These are phyloP conservation scores for Myxozyma sirexii DNA, from an alignment of 805 yeast genomes.

Conservation along the genomic window DNA sequence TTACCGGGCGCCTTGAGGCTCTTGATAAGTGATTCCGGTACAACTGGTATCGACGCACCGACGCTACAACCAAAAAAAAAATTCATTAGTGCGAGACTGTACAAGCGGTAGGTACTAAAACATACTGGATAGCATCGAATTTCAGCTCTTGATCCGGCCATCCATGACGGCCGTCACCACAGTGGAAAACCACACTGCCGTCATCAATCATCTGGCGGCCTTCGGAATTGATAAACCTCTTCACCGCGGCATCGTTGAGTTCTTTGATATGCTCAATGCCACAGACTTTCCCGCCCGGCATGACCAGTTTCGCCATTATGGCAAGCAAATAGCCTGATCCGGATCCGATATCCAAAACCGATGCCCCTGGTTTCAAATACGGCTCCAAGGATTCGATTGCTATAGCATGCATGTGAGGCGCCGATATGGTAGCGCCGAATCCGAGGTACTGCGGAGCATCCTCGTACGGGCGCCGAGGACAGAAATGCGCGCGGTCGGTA, in stretches of 20 bases:
- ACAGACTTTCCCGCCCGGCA: constrained; percentile 26
- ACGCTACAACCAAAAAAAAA: constrained; percentile 4
- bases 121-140: constrained; percentile 35
- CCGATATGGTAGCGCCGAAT: constrained; percentile 33
- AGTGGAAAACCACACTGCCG: constrained; percentile 18
- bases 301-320: constrained; percentile 26
- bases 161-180: constrained; percentile 32
- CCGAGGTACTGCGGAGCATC: constrained; percentile 34
- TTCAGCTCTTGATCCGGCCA: constrained; percentile 18
- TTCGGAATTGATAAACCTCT: constrained; percentile 11
- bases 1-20: constrained; percentile 30
- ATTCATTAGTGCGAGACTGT: too few species aligned
- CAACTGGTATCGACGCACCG: constrained; percentile 24
- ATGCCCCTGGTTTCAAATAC: constrained; percentile 27
- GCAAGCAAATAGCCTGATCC: constrained; percentile 35
- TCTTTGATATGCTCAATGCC: constrained; percentile 33
- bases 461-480: constrained; percentile 29
- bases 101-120: neutral
- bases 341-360: constrained; percentile 32
- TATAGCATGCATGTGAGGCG: constrained; percentile 36
- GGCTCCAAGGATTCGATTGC: constrained; percentile 25
- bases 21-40: constrained; percentile 23
- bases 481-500: constrained; percentile 29
- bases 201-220: constrained; percentile 9
- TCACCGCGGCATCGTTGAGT: constrained; percentile 13